Evolutionary conservation across 2,329 filamentous ascomycete genomes (phyloP).

Genomic region (Hypomyces perniciosus): DNA sequence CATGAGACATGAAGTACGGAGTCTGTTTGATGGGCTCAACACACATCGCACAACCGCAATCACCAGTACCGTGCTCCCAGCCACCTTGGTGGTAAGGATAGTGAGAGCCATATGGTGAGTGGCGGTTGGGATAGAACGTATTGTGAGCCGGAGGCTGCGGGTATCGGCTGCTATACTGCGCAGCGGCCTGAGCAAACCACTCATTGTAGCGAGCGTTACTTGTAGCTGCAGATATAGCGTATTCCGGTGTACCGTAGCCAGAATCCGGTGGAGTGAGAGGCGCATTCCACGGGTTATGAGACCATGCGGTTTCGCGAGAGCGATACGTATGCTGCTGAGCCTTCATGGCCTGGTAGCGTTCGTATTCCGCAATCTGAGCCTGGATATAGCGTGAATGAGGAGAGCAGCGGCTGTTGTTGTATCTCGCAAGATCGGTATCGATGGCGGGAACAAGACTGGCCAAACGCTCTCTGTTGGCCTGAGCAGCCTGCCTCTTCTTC

Average conservation of each 20-base stretch:
- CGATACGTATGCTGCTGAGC: slow-evolving; percentile 35
- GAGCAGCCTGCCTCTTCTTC: slow-evolving; percentile 48
- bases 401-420: slow-evolving; percentile 33
- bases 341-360: slow-evolving; percentile 43
- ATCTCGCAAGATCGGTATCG: slow-evolving; percentile 36
- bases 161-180: slow-evolving; percentile 40
- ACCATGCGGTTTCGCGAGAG: slow-evolving; percentile 40
- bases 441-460: slow-evolving; percentile 43
- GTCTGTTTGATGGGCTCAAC: slow-evolving; percentile 39
- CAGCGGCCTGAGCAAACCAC: slow-evolving; percentile 45
- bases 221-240: slow-evolving; percentile 48
- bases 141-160: slow-evolving; percentile 37
- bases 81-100: slow-evolving; percentile 41
- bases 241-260: slow-evolving; percentile 56
- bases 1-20: slow-evolving; percentile 43
- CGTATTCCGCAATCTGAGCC: slow-evolving; percentile 51
- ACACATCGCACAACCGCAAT: slow-evolving; percentile 46
- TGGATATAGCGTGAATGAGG: slow-evolving; percentile 43
- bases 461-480: slow-evolving; percentile 45
- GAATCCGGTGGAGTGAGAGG: slow-evolving; percentile 56
- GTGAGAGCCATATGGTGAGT: slow-evolving; percentile 35
- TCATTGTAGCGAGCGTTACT: slow-evolving; percentile 52
- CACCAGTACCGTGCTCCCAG: slow-evolving; percentile 47
- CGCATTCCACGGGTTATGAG: slow-evolving; percentile 40
- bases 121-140: slow-evolving; percentile 36